Percentiles rank a stretch among this genome's conserved stretches.
Evolutionary conservation across 164 flowering plant genomes (phyloP).

Genomic region (Litsea cubeba): DNA sequence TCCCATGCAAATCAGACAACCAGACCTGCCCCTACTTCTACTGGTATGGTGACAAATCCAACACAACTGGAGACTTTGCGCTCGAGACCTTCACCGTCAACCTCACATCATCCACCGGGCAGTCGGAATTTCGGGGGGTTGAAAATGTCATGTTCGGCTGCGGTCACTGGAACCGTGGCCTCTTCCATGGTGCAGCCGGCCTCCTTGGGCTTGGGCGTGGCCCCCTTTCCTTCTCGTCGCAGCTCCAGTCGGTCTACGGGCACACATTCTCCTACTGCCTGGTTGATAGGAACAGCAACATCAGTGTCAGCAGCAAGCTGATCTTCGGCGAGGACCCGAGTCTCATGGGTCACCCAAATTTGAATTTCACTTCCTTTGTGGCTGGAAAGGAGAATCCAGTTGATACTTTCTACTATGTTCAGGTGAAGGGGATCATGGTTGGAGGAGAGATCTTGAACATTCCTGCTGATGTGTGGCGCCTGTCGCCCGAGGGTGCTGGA

Average conservation of each 20-base stretch:
- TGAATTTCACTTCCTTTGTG: conserved; percentile 72
- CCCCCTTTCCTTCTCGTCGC: conserved; percentile 84
- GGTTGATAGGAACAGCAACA: conserved; percentile 72
- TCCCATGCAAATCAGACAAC: conserved; percentile 45
- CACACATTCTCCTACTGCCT: conserved; percentile 91
- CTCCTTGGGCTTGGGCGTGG: conserved; percentile 88
- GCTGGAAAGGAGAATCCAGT: conserved; percentile 52
- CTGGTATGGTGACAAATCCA: conserved; percentile 94
- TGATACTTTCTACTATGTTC: conserved; percentile 84
- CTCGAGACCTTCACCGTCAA: conserved; percentile 87
- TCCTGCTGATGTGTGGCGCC: conserved; percentile 59
- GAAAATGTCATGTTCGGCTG: conserved; percentile 95
- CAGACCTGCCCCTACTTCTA: conserved; percentile 81
- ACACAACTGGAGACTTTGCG: conserved; percentile 90
- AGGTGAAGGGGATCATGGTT: conserved; percentile 57
- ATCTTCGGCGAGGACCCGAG: conserved; percentile 76
- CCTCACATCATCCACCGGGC: conserved; percentile 40
- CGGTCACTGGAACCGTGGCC: conserved; percentile 96
- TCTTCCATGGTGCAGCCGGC: conserved; percentile 95
- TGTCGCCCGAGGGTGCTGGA: conserved; percentile 56
- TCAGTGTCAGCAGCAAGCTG: conserved; percentile 80
- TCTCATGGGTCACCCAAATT: conserved; percentile 40
- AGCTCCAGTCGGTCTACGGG: conserved; percentile 70
- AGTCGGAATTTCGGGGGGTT: conserved; percentile 38
- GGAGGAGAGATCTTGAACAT: conserved; percentile 66